Evolutionary conservation across 2,329 filamentous ascomycete species (phyloP).

Genomic region (Pseudocercospora fuligena): DNA sequence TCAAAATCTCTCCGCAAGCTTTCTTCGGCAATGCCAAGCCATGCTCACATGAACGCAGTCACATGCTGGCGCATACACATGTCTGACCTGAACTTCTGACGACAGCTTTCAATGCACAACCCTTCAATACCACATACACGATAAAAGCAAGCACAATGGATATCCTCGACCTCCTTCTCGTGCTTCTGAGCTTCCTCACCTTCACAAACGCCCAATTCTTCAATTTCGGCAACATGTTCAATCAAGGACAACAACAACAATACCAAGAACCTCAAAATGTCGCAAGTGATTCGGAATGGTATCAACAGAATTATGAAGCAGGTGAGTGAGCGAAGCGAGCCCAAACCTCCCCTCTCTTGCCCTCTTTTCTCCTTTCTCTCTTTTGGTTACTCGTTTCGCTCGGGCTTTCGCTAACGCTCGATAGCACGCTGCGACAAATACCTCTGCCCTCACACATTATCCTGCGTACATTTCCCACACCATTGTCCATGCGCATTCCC

Average conservation of each 20-base stretch:
- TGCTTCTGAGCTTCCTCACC: slow-evolving; percentile 60
- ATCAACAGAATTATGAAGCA: slow-evolving; percentile 70
- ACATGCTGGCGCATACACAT: slow-evolving; percentile 8
- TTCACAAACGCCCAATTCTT: slow-evolving; percentile 82
- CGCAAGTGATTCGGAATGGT: slow-evolving; percentile 80
- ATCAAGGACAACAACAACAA: slow-evolving; percentile 57
- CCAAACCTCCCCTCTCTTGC: too few relatives aligned
- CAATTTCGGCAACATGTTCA: slow-evolving; percentile 94
- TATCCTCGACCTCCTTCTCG: slow-evolving; percentile 48
- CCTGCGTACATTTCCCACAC: slow-evolving; percentile 94
- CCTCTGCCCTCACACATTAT: slow-evolving; percentile 89
- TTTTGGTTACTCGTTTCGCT: not conserved
- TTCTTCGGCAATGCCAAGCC: slow-evolving; percentile 3
- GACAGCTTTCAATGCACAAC: slow-evolving; percentile 17
- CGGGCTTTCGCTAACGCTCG: not conserved
- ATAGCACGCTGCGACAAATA: slow-evolving; percentile 88
- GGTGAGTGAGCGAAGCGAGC: slow-evolving; percentile 52
- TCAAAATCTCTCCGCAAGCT: not conserved
- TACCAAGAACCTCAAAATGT: slow-evolving; percentile 75
- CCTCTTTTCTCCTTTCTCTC: not conserved
- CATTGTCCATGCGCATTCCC: slow-evolving; percentile 91
- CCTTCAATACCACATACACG: not conserved
- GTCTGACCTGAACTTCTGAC: not conserved
- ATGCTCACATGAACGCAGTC: not conserved
- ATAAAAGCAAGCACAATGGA: slow-evolving; percentile 35